Base-by-base conservation (phyloP, 1,284 basidiomycete genomes). In the Athelia sp. region DNA sequence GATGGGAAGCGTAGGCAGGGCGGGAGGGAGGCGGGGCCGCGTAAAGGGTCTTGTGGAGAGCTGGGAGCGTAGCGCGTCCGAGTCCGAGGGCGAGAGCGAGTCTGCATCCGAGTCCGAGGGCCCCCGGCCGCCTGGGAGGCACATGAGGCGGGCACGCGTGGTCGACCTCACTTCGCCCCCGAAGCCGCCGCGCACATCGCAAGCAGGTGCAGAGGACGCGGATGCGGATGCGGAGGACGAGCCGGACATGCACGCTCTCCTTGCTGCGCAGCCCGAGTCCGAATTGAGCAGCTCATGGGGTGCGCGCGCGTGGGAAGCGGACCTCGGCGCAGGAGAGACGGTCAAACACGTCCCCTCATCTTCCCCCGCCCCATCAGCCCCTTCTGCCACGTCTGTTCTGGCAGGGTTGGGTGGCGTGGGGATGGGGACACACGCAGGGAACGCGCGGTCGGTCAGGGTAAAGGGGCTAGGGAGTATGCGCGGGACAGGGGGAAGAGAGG, bases 1-100 rank as follows among this genome's bases (percentile, higher is more conserved):
- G 4, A 13, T 13, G 13, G 26, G 63, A 36, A 64, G 62, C n/a
- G 46, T 62, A 29, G 63, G 63, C 18, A 64, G 44, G 45, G 32
- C 32, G 32, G n/a, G n/a, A 17, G 15, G n/a, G 8, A 40, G 19
- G 36, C 6, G 19, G 15, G 36, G 36, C n/a, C 6, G 15, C 6
- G 63, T 68, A 17, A 67, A 55, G 47, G 64, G 65, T 22, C 63
- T 64, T 9, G 61, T 68, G 8, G 58, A 61, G 26, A 64, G 55
- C 26, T 66, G 57, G 63, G 58, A 62, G 22, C 58, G 56, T 6
- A 40, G 36, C 15, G 36, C n/a, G 15, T 29, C 26, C 26, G 26
- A 29, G 26, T 29, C 26, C 26, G 26, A 29, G 13, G 26, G 26
- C 26, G 26, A 29, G 13, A 13, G 26, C 26, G 26, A 29, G 13